Percentiles rank a stretch among this genome's conserved stretches.
Conservation (phyloP, 495 filamentous ascomycete genomes). For the Penicillium samsonianum region DNA sequence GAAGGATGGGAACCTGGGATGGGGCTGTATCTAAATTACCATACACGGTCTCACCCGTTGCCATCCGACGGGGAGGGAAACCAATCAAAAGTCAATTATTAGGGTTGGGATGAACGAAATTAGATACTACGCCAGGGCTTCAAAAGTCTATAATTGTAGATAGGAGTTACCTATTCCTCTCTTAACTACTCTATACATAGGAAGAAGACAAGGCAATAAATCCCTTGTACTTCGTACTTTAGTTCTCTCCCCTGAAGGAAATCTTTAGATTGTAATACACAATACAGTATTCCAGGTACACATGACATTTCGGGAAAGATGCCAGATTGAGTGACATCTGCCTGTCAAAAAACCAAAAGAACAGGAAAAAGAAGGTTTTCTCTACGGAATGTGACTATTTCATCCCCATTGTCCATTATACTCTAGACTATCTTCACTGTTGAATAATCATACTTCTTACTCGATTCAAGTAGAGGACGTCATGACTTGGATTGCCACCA, state of each 20-base stretch:
- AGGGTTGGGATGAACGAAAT: not conserved
- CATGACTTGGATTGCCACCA: slow-evolving; percentile 33
- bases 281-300: slow-evolving; percentile 4
- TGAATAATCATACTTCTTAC: not conserved
- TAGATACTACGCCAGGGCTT: not conserved
- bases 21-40: slow-evolving; percentile 1
- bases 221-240: not conserved
- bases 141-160: not conserved
- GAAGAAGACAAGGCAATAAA: not conserved
- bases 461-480: slow-evolving; percentile 28
- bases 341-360: slow-evolving; percentile 17
- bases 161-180: not conserved
- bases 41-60: slow-evolving; percentile 17
- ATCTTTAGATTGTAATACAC: not conserved
- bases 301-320: slow-evolving; percentile 8
- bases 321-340: slow-evolving; percentile 20
- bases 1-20: slow-evolving; percentile 6
- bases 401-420: too few species aligned
- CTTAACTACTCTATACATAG: not conserved
- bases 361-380: not conserved
- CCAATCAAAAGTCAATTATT: not conserved
- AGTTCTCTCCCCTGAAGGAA: slow-evolving; percentile 3
- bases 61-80: not conserved
- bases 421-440: not conserved
- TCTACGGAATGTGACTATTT: not conserved